Conservation (phyloP, 306 rosid species). For the Begonia fuchsioides region DNA sequence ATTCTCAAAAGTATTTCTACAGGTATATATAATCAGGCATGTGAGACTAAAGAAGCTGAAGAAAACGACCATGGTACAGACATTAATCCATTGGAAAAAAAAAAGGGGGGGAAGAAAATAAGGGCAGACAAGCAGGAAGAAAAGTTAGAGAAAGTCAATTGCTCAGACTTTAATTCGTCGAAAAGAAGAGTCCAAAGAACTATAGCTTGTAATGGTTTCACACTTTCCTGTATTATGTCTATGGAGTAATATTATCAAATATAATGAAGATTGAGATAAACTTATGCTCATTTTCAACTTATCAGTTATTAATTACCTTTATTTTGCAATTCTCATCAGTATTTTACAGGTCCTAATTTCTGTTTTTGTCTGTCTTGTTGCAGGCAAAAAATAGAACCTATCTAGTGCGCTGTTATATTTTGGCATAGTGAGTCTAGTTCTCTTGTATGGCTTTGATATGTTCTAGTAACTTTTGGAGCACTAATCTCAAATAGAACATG, state of each 20-base stretch:
- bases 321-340: too few relatives aligned
- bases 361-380: neutral
- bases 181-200: constrained; percentile 5
- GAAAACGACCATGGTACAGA: neutral
- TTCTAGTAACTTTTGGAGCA: too few relatives aligned
- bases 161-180: neutral
- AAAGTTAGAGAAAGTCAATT: neutral
- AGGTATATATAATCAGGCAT: constrained; percentile 16
- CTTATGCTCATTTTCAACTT: too few relatives aligned
- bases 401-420: too few relatives aligned
- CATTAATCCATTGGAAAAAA: neutral
- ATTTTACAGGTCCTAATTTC: neutral
- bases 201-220: constrained; percentile 4
- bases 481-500: too few relatives aligned
- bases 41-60: constrained; percentile 1
- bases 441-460: too few relatives aligned
- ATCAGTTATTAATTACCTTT: too few relatives aligned
- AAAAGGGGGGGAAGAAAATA: neutral
- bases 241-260: neutral
- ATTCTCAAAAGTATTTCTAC: neutral
- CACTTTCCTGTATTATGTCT: neutral
- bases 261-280: too few relatives aligned
- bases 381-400: neutral
- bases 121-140: constrained; percentile 1
- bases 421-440: too few relatives aligned